Base-by-base conservation (phyloP, 108 stramenopile genomes). In the Chaetoceros muelleri region DNA sequence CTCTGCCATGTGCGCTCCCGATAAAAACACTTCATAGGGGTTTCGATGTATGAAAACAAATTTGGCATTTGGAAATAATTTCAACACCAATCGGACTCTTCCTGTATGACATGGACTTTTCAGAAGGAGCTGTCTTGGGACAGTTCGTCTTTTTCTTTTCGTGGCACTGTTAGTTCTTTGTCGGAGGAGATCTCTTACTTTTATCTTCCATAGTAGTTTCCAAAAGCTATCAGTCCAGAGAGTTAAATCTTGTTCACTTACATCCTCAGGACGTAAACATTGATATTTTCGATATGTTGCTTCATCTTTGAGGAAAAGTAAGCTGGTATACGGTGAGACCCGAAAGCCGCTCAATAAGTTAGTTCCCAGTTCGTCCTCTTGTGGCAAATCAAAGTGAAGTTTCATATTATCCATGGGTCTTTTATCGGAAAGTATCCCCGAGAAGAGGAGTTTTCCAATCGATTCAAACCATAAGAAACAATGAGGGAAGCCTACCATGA, bases 361-460 rank as follows among this genome's bases (percentile, higher is more conserved):
- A 28, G 66, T 71, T 2, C 69, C 74, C 22, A 75, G 29, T 51
- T 75, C 74, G 60, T 75, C 74, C 61, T 75, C 74, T 28, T 75
- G 70, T 10, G 74, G 74, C 24, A 75, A 47, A 61, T 75, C 74
- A 59, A 75, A 75, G 52, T 71, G 34, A 3, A 75, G 28, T 2
- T 30, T 55, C 0, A 75, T 55, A 60, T 75, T 71, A 52, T 75
- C 74, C 74, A 75, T 75, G 29, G 74, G 74, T 13, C 74, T 65
- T 23, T 48, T 64, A 13, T 75, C 61, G 44, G 60, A 58, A 1
- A 75, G 54, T 22, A 76, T 58, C 31, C 54, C 44, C 0, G 45
- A 17, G 55, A 76, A 76, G 24, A 76, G 28, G 5, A 53, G 20
- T 57, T 76, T 76, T 2, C 75, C 75, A 55, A 64, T 30, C 2